Conservation (phyloP, 129 eudicot genomes). For the Solidago caesia region DNA sequence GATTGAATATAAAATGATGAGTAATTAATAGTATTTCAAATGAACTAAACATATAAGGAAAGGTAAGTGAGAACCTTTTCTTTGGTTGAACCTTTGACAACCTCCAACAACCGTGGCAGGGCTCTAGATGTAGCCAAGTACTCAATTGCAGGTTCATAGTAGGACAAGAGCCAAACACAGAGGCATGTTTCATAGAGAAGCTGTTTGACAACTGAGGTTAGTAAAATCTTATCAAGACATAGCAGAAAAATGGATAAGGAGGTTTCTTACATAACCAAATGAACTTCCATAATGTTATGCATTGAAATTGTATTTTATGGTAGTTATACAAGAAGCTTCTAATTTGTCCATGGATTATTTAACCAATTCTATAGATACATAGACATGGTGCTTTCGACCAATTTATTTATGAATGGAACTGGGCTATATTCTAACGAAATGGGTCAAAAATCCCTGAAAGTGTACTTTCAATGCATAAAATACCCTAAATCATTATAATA, state of each 20-base stretch:
- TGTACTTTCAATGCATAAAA: not conserved
- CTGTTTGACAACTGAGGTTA: conserved; percentile 43
- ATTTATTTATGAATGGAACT: not conserved
- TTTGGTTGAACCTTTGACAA: conserved; percentile 85
- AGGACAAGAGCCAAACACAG: conserved; percentile 96
- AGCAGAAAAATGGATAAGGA: not conserved
- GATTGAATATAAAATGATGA: not conserved
- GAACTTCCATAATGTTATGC: conserved; percentile 3
- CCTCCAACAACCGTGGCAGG: conserved; percentile 75
- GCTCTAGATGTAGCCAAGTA: conserved; percentile 90
- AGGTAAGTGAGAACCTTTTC: conserved; percentile 54
- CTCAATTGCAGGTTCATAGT: conserved; percentile 91
- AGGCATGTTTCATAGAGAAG: conserved; percentile 94
- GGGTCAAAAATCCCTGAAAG: not conserved
- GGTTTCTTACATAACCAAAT: conserved; percentile 2
- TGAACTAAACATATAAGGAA: conserved; percentile 11
- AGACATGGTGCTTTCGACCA: not conserved
- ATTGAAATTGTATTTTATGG: conserved; percentile 9
- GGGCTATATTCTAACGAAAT: not conserved
- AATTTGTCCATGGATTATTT: conserved; percentile 1
- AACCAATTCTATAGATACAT: not conserved
- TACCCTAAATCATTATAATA: not conserved
- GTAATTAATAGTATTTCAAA: not conserved
- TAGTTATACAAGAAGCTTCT: conserved; percentile 15
- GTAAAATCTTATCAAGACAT: not conserved